Evolutionary conservation across 2,329 filamentous ascomycete species (phyloP), one percentile per base, ranked within the genome.

Genomic region (Chrysosporium queenslandicum): DNA sequence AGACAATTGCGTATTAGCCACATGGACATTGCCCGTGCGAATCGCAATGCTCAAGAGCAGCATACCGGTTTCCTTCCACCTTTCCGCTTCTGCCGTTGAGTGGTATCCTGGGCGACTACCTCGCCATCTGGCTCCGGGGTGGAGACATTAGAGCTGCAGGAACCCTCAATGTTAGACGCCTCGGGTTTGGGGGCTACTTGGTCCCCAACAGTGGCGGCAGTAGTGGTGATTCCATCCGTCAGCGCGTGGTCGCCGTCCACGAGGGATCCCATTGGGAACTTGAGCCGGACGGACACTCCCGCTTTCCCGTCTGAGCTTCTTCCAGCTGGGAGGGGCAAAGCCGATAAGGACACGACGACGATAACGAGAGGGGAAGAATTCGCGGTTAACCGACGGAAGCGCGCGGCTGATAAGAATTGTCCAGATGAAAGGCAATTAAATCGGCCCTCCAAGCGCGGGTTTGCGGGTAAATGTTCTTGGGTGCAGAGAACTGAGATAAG

Each of bases 51-150:
- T 16, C n/a, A 12, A n/a, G 18, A 2, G 36, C 7, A 18, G 21
- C 81, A 71, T 82, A 97, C 92, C 66, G 92, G 92, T 76, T 97
- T 98, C 66, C 92, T 84, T 56, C 92, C 92, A 65, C 92, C 92
- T 76, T 98, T 98, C 66, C 92, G 83, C 77, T 98, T 98, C 66
- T 90, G 89, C 46, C 68, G 70, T 59, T 72, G 72, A 52, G 68
- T 64, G n/a, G 68, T 63, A 54, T 74, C 71, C 57, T 69, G 70
- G 11, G 60, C 65, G 50, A 69, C 59, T 30, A 63, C 60, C 55
- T 69, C 66, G 49, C 65, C 69, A 54, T 72, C 71, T 9, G 68
- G 64, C 45, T 75, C 73, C 11, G 72, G 72, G 2, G 71, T 71
- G 40, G 73, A 75, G 46, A 68, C 67, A n/a, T 66, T 63, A 25